Evolutionary conservation across 192 early-diverging fungal genomes (phyloP).

Genomic region (Lobosporangium transversale): DNA sequence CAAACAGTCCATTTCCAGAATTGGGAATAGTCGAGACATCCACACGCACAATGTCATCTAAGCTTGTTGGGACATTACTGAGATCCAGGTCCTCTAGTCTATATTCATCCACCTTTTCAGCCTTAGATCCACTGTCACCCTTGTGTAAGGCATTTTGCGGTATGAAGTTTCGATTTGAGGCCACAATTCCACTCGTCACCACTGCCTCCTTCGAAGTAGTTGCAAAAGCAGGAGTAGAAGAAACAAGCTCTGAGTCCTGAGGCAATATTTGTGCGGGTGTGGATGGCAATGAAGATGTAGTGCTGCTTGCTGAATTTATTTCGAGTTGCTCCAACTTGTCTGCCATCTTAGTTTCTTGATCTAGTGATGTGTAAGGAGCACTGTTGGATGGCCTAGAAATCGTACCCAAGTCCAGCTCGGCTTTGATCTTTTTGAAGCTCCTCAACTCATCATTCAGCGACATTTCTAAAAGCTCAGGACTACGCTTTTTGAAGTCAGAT

Average conservation of each 20-base stretch:
- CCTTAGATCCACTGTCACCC: background rate
- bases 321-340: slow-evolving; percentile 35
- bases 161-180: background rate
- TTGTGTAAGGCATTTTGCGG: no score
- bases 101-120: slow-evolving; percentile 50
- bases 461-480: slow-evolving; percentile 6
- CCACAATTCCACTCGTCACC: background rate
- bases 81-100: slow-evolving; percentile 61
- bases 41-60: slow-evolving; percentile 72
- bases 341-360: slow-evolving; percentile 18
- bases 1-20: slow-evolving; percentile 83
- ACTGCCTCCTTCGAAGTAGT: background rate
- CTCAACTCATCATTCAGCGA: background rate
- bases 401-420: slow-evolving; percentile 23
- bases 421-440: slow-evolving; percentile 36
- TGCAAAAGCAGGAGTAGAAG: background rate
- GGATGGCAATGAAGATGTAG: slow-evolving; percentile 3
- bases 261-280: slow-evolving; percentile 1
- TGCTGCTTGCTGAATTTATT: slow-evolving; percentile 10
- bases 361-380: background rate
- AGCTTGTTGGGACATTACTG: slow-evolving; percentile 64
- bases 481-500: slow-evolving; percentile 32
- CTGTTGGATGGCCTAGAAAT: background rate
- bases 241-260: slow-evolving; percentile 7
- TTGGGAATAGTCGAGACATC: slow-evolving; percentile 71